phyloP scores from a whole-genome alignment of 768 basidiomycete species.

The Tephrocybe rancida region DNA sequence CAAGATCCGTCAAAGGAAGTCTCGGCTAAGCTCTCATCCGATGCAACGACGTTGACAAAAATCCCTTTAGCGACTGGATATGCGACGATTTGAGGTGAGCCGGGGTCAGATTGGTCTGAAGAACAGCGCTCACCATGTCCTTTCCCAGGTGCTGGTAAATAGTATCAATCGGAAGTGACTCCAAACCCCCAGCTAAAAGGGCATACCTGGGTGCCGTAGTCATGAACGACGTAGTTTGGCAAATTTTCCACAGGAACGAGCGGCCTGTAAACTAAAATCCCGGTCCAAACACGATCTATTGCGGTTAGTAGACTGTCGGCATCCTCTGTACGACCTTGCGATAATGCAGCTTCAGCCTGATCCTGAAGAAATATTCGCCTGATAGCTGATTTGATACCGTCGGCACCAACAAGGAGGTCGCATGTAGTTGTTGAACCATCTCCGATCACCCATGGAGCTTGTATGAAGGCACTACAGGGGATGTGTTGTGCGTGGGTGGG shows the following conservation, averaged over 20 bases:
- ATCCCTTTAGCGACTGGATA: constrained; percentile 30
- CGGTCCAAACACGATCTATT: constrained; percentile 41
- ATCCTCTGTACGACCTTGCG: constrained; percentile 7
- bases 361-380: constrained; percentile 25
- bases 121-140: constrained; percentile 22
- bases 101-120: constrained; percentile 40
- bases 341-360: constrained; percentile 9
- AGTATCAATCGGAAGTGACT: not conserved
- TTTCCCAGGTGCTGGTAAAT: constrained; percentile 31
- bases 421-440: constrained; percentile 48
- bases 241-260: constrained; percentile 30
- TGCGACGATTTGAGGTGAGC: constrained; percentile 40
- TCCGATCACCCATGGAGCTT: no score
- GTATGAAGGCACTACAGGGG: no score
- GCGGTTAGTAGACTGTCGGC: constrained; percentile 13
- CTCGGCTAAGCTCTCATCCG: constrained; percentile 28
- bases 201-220: constrained; percentile 22
- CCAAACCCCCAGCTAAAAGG: not conserved
- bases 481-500: no score
- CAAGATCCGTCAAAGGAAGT: constrained; percentile 32
- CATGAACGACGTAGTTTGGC: constrained; percentile 4
- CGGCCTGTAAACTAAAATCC: constrained; percentile 38
- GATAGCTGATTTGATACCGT: constrained; percentile 39
- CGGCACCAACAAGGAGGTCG: constrained; percentile 48
- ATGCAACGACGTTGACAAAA: constrained; percentile 36